Percentiles rank a stretch among this genome's conserved stretches.
Evolutionary conservation across 495 filamentous ascomycete genomes (phyloP).

Genomic region (Penicillium desertorum): DNA sequence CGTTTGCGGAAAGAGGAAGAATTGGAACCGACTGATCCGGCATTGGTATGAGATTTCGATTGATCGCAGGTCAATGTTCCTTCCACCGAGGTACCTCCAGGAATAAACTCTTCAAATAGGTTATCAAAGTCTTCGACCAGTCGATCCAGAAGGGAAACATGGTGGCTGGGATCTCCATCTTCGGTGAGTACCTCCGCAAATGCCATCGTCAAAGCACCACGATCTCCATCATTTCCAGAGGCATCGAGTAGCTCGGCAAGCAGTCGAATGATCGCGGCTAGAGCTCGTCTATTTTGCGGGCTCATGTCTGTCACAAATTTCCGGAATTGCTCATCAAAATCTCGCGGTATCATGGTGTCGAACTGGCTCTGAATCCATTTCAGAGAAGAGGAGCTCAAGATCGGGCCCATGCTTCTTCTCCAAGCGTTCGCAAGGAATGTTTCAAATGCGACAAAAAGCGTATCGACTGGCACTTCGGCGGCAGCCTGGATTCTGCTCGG

Average conservation of each 20-base stretch:
- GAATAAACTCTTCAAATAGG: constrained; percentile 72
- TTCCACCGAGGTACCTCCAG: constrained; percentile 45
- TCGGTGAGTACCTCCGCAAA: constrained; percentile 86
- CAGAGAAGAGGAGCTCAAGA: constrained; percentile 65
- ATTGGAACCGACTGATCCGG: constrained; percentile 64
- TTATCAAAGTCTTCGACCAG: constrained; percentile 89
- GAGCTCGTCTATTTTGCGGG: constrained; percentile 88
- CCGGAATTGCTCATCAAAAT: constrained; percentile 86
- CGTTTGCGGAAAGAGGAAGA: constrained; percentile 81
- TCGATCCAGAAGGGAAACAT: constrained; percentile 87
- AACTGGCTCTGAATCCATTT: constrained; percentile 71
- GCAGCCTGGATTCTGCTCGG: constrained; percentile 71
- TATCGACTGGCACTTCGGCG: constrained; percentile 75
- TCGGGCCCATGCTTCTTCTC: constrained; percentile 81
- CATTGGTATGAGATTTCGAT: constrained; percentile 48
- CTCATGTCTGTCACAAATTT: constrained; percentile 74
- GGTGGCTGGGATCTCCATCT: constrained; percentile 74
- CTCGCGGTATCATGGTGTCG: constrained; percentile 65
- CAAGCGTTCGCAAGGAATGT: constrained; percentile 90
- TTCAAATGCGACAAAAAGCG: constrained; percentile 91
- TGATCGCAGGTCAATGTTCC: constrained; percentile 47
- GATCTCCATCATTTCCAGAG: constrained; percentile 91
- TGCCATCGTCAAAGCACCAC: constrained; percentile 83
- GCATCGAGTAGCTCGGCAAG: constrained; percentile 88
- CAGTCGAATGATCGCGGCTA: constrained; percentile 79